Evolutionary conservation across 495 filamentous ascomycete species (phyloP).

Genomic region (Penicillium salamii): DNA sequence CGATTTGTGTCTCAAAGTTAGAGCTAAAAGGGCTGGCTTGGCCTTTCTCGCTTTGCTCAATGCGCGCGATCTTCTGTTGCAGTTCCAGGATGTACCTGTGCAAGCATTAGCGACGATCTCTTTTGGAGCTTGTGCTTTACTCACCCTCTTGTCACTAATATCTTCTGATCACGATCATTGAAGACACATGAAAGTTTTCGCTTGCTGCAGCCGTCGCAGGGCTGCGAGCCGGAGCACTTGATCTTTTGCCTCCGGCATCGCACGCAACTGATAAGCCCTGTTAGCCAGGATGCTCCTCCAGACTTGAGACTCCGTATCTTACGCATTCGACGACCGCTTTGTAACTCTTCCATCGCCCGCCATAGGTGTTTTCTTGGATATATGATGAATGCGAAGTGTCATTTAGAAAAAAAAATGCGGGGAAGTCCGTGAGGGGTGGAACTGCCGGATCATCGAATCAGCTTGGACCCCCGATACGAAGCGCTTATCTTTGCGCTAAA

Average conservation of each 20-base stretch:
- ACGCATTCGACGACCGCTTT: conserved; percentile 42
- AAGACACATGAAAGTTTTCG: conserved; percentile 40
- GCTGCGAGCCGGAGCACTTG: conserved; percentile 41
- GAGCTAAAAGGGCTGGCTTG: conserved; percentile 13
- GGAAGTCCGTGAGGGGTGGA: neutral
- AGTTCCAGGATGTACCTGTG: conserved; percentile 38
- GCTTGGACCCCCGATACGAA: too few species aligned
- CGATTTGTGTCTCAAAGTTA: conserved; percentile 1
- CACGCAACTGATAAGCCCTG: conserved; percentile 26
- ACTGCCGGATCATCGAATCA: neutral
- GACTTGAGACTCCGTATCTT: conserved; percentile 3
- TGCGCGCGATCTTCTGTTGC: conserved; percentile 28
- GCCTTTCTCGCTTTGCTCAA: conserved; percentile 22
- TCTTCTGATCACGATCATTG: conserved; percentile 41
- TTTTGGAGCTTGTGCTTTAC: neutral
- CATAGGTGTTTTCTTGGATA: conserved; percentile 9
- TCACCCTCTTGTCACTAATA: conserved; percentile 41
- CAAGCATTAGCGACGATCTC: neutral
- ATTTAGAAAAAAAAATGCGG: neutral
- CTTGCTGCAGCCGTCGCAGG: conserved; percentile 43
- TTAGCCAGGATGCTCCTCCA: neutral
- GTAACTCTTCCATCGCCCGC: conserved; percentile 24
- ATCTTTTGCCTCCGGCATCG: conserved; percentile 48
- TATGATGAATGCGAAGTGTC: neutral
- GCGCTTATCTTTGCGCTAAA: too few species aligned